Base-by-base conservation (phyloP, 1,284 basidiomycete species). In the Puccinia hordei region DNA sequence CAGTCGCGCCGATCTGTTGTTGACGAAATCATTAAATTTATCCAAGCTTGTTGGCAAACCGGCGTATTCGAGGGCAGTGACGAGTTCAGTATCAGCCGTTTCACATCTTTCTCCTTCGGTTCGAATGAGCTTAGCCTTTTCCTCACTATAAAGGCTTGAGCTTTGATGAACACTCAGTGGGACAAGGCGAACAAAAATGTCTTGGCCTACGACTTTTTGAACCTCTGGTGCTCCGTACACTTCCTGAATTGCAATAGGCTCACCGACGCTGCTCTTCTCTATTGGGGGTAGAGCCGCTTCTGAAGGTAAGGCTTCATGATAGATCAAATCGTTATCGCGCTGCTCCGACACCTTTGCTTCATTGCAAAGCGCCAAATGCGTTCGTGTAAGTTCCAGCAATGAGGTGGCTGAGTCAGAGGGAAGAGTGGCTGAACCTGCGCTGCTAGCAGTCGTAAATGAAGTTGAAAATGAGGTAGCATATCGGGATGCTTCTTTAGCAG, bases 261-360 rank as follows among this genome's bases (percentile, higher is more conserved):
- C 90, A 0, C 93, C 92, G 0, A 94, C 90, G 0, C 89, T 87
- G 46, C 83, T 82, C 85, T 93, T 93, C 75, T 97, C 95, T 77
- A 97, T 90, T 0, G 88, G 85, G 0, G 95, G 90, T 0, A 99
- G 89, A 0, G 92, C 89, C 24, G 95, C 93, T 19, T 91, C 89
- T 4, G 92, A 88, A 0, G 95, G 94, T 0, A 95, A 87, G 78
- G 96, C 90, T n/a, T 94, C 94, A 85, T 99, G 95, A 87, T 99
- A 99, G 83, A 99, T 97, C 66, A 99, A 89, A 84, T 99, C 96
- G 86, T 99, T 99, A 87, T 98, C 95, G 81, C 92, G 90, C 80
- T 90, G 89, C 0, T 93, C 92, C 79, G 93, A 91, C 73, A 87
- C 88, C 85, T 91, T 91, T 79, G 90, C 90, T 83, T 96, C 94